phyloP scores from a whole-genome alignment of 495 filamentous ascomycete genomes.

The Lophium mytilinum region DNA sequence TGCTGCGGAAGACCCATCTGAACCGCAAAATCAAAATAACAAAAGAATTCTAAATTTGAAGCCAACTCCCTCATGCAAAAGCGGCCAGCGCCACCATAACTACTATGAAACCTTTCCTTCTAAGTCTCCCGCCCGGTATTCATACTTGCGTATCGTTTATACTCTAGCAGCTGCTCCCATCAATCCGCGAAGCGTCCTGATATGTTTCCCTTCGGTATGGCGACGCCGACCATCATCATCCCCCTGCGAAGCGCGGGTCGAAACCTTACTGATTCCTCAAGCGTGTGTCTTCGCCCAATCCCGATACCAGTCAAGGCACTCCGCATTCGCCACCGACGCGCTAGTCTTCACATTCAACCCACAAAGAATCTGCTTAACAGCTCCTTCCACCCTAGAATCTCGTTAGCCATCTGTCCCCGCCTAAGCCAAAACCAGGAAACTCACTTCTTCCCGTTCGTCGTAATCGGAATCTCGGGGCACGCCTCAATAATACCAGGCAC shows the following conservation, averaged over 20 bases:
- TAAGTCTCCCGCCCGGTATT: too few species aligned
- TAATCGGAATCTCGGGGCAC: constrained; percentile 75
- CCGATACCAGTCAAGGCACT: constrained; percentile 77
- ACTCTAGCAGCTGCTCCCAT: too few species aligned
- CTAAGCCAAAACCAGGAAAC: constrained; percentile 16
- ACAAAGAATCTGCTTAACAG: constrained; percentile 89
- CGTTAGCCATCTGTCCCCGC: background rate
- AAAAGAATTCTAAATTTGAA: too few species aligned
- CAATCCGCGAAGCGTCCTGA: too few species aligned
- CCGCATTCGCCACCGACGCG: constrained; percentile 77
- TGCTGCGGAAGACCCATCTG: too few species aligned
- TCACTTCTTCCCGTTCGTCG: constrained; percentile 84
- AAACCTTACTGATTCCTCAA: background rate
- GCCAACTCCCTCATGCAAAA: too few species aligned
- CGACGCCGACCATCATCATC: background rate
- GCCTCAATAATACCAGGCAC: constrained; percentile 75
- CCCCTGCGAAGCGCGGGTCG: background rate
- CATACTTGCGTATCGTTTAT: too few species aligned
- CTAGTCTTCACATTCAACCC: constrained; percentile 77
- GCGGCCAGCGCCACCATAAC: too few species aligned
- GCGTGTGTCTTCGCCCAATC: constrained; percentile 45
- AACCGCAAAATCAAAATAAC: too few species aligned
- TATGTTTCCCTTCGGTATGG: too few species aligned
- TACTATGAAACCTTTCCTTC: too few species aligned
- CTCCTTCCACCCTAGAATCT: constrained; percentile 62